phyloP scores from a whole-genome alignment of 306 rosid species.

The Pyrus bretschneideri region DNA sequence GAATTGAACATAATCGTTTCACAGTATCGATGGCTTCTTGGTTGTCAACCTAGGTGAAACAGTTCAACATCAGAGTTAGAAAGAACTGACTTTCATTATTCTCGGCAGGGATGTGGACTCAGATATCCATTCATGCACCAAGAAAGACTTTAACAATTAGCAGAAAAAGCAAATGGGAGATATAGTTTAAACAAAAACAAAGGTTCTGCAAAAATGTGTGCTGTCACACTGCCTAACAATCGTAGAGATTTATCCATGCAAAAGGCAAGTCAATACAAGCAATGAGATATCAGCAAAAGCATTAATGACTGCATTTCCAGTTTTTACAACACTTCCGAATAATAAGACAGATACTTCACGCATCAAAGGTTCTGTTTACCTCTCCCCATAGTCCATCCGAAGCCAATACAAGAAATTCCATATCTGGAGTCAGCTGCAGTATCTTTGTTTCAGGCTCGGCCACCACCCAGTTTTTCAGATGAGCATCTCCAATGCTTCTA shows the following conservation, averaged over 20 bases:
- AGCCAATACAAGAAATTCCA: conserved; percentile 65
- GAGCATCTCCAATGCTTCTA: conserved; percentile 69
- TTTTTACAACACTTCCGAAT: not conserved
- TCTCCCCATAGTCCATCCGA: conserved; percentile 69
- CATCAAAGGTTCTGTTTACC: conserved; percentile 18
- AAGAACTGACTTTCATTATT: not conserved
- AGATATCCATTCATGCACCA: not conserved
- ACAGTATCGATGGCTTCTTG: conserved; percentile 52
- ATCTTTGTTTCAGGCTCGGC: conserved; percentile 65
- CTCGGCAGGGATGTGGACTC: not conserved
- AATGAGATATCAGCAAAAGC: not conserved
- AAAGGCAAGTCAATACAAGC: not conserved
- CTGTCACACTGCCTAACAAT: not conserved
- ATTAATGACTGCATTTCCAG: not conserved
- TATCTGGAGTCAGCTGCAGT: conserved; percentile 36
- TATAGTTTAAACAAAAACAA: not conserved
- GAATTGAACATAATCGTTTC: conserved; percentile 21
- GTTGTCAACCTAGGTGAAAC: conserved; percentile 37
- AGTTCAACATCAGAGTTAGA: not conserved
- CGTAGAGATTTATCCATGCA: not conserved
- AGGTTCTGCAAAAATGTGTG: not conserved
- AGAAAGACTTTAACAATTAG: no score
- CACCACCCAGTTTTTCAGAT: conserved; percentile 53
- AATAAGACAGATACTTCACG: not conserved
- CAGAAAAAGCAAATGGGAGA: not conserved